phyloP scores from a whole-genome alignment of 441 rosid species.

The Adansonia grandidieri region DNA sequence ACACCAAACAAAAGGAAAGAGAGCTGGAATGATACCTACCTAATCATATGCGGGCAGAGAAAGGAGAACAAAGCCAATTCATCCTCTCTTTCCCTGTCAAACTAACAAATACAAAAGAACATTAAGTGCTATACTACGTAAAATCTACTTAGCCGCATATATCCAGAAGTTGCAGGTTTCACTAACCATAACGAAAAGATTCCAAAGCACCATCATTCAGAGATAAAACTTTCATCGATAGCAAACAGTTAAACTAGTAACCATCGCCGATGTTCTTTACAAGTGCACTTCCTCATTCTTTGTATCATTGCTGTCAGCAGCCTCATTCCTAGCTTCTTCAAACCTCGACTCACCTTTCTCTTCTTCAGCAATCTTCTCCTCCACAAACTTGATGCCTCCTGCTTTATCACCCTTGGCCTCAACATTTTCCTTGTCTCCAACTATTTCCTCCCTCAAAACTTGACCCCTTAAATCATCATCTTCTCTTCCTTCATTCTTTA shows the following conservation, averaged over 20 bases:
- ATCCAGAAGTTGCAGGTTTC: slow-evolving; percentile 30
- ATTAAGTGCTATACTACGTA: slow-evolving; percentile 26
- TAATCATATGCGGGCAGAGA: slow-evolving; percentile 24
- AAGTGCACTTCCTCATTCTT: slow-evolving; percentile 24
- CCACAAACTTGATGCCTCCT: slow-evolving; percentile 31
- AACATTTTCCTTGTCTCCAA: slow-evolving; percentile 16
- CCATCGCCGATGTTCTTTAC: slow-evolving; percentile 42
- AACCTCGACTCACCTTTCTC: slow-evolving; percentile 20
- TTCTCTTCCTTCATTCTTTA: not conserved
- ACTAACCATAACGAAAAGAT: slow-evolving; percentile 34
- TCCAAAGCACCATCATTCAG: slow-evolving; percentile 15
- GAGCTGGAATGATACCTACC: slow-evolving; percentile 23
- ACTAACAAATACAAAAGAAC: slow-evolving; percentile 27
- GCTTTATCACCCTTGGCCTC: slow-evolving; percentile 28
- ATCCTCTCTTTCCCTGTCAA: slow-evolving; percentile 30
- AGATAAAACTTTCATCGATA: too few relatives aligned
- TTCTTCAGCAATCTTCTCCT: slow-evolving; percentile 28
- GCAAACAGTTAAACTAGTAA: slow-evolving; percentile 31
- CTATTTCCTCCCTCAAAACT: slow-evolving; percentile 5
- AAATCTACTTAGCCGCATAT: slow-evolving; percentile 33
- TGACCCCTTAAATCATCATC: not conserved
- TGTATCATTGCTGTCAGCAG: slow-evolving; percentile 22
- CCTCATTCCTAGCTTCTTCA: slow-evolving; percentile 25
- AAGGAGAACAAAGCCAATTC: slow-evolving; percentile 14
- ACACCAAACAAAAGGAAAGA: slow-evolving; percentile 21